Evolutionary conservation across 768 basidiomycete species (phyloP), one percentile per base, ranked within the genome.

Genomic region (Clathrus columnatus): DNA sequence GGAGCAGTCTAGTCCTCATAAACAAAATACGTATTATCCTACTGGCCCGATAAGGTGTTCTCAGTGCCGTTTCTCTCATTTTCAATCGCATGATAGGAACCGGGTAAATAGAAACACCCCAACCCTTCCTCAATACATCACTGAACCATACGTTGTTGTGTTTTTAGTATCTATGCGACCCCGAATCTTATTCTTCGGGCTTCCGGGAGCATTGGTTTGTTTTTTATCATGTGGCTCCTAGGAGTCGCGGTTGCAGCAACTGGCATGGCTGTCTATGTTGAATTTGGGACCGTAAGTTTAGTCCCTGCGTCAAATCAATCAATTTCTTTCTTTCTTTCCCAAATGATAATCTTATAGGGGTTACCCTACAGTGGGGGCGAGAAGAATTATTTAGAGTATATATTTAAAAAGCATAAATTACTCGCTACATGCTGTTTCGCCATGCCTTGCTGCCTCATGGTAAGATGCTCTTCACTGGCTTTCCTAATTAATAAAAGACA

Each of bases 81-180:
- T 85, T 87, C 71, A 88, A 88, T 62, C 77, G 82, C 26, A 75
- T 85, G n/a, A 83, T 87, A 27, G 85, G 85, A 18, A 81, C 84
- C 18, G 84, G 85, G 85, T 83, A 56, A 27, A 70, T 65, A 27
- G 17, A 20, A 44, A n/a, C 48, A 28, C 7, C 49, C 28, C 42
- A 21, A 14, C 32, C n/a, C 36, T 36, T 36, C n/a, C 28, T 17
- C 28, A 20, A 26, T 43, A 54, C n/a, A 18, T 18, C 18, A 17
- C 26, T 11, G 16, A 18, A 41, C 8, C 2, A 21, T 0, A n/a
- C n/a, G n/a, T n/a, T n/a, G n/a, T n/a, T n/a, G 36, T 50, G 48
- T 27, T n/a, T 29, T 5, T 48, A 87, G 85, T 11, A 84, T 87
- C 47, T 87, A 83, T 63, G 84, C 83, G 11, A 81, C 83, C 0